Conservation (phyloP, 495 filamentous ascomycete genomes). For the Penicillium crystallinum region DNA sequence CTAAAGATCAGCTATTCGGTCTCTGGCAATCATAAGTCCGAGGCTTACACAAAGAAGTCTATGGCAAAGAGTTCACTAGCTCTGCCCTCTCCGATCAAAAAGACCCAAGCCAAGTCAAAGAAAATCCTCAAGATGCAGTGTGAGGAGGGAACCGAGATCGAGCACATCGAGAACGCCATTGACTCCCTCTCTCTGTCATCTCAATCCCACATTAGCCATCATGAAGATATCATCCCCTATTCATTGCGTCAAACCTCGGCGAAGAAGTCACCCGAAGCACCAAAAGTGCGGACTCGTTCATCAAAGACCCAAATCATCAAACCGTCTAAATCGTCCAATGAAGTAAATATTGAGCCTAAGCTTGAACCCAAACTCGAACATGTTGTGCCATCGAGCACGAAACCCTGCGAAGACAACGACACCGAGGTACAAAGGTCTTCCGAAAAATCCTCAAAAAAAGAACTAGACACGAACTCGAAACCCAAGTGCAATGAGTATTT, state of each 20-base stretch:
- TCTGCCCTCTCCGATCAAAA: constrained; percentile 2
- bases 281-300: neutral
- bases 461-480: neutral
- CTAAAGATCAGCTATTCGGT: constrained; percentile 22
- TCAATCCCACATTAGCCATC: neutral
- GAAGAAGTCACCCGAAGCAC: neutral
- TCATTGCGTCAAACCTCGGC: neutral
- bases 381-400: neutral
- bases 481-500: constrained; percentile 14
- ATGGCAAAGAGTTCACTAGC: neutral
- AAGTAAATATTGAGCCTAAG: neutral
- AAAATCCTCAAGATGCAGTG: neutral
- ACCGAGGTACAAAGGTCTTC: neutral
- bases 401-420: neutral
- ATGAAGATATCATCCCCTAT: neutral
- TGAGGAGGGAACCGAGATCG: neutral
- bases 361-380: neutral
- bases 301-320: neutral
- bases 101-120: neutral
- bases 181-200: constrained; percentile 15
- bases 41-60: neutral
- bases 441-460: neutral
- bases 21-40: neutral
- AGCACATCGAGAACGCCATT: constrained; percentile 19
- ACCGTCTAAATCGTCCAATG: neutral